These are phyloP conservation scores for Tolypocladium ovalisporum DNA, from an alignment of 2,329 filamentous ascomycete species.

Conservation along the genomic window DNA sequence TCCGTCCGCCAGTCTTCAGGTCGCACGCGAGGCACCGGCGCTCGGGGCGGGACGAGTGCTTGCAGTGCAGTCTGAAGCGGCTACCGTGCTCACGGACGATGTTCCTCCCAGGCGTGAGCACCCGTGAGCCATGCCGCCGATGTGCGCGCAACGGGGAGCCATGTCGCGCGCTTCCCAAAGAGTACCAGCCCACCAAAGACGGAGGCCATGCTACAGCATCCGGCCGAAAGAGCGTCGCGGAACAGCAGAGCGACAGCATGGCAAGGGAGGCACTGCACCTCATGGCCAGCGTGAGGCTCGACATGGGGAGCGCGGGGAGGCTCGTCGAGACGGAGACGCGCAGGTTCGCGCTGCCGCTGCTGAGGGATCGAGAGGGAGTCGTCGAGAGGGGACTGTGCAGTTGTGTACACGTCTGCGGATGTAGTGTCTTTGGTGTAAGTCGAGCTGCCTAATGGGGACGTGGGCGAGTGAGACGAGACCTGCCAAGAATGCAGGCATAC, in stretches of 20 bases:
- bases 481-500: not conserved
- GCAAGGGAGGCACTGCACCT: not conserved
- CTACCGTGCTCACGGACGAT: slow-evolving; percentile 13
- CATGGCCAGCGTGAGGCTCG: not conserved
- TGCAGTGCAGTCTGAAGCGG: slow-evolving; percentile 11
- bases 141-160: not conserved
- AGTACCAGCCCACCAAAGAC: not conserved
- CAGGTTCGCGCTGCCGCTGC: not conserved
- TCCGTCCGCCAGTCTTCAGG: slow-evolving; percentile 7
- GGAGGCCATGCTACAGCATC: no score
- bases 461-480: not conserved
- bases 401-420: not conserved
- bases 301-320: not conserved
- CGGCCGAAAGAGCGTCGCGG: not conserved
- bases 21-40: not conserved
- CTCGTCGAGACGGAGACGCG: not conserved
- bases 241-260: not conserved
- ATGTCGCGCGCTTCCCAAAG: not conserved
- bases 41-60: slow-evolving; percentile 7
- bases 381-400: not conserved
- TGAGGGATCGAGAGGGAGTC: not conserved
- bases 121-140: not conserved
- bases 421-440: not conserved
- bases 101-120: not conserved
- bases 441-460: not conserved